phyloP scores from a whole-genome alignment of 2,329 filamentous ascomycete species.

The Alternaria conjuncta region DNA sequence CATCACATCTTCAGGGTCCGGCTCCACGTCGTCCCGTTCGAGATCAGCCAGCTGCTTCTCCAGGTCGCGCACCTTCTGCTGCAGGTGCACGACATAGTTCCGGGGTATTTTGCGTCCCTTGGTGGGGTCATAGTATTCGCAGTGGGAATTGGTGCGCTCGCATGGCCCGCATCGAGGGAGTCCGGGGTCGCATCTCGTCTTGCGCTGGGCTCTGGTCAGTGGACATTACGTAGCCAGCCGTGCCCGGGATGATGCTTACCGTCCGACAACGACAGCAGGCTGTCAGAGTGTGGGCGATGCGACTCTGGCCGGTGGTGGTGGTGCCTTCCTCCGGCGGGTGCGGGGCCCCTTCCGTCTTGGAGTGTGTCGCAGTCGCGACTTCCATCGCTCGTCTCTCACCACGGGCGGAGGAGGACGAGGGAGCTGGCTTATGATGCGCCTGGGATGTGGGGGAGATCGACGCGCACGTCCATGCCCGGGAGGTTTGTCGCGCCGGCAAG shows the following conservation, averaged over 20 bases:
- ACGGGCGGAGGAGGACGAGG: constrained; percentile 9
- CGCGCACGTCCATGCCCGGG: constrained; percentile 30
- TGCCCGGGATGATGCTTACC: constrained; percentile 55
- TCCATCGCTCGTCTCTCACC: constrained; percentile 28
- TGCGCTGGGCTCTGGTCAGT: constrained; percentile 66
- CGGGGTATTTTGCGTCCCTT: constrained; percentile 87
- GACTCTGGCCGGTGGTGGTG: constrained; percentile 47
- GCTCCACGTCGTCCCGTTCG: constrained; percentile 74
- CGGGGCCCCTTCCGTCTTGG: constrained; percentile 28
- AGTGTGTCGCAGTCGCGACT: constrained; percentile 25
- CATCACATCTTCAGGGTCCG: constrained; percentile 82
- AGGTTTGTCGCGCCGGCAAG: constrained; percentile 23
- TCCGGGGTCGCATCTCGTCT: constrained; percentile 93
- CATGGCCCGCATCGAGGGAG: constrained; percentile 91
- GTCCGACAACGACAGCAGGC: constrained; percentile 81
- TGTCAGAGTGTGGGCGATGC: constrained; percentile 78
- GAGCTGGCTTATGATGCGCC: constrained; percentile 15
- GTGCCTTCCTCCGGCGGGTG: constrained; percentile 28
- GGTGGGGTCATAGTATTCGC: constrained; percentile 93
- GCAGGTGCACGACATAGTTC: constrained; percentile 89
- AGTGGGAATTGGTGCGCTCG: constrained; percentile 86
- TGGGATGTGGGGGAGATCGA: constrained; percentile 22
- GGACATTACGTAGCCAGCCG: background rate
- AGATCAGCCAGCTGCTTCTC: constrained; percentile 81
- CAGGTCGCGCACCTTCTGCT: constrained; percentile 81